These are phyloP conservation scores for Microcera coccophila DNA, from an alignment of 2,329 filamentous ascomycete genomes.

Conservation along the genomic window DNA sequence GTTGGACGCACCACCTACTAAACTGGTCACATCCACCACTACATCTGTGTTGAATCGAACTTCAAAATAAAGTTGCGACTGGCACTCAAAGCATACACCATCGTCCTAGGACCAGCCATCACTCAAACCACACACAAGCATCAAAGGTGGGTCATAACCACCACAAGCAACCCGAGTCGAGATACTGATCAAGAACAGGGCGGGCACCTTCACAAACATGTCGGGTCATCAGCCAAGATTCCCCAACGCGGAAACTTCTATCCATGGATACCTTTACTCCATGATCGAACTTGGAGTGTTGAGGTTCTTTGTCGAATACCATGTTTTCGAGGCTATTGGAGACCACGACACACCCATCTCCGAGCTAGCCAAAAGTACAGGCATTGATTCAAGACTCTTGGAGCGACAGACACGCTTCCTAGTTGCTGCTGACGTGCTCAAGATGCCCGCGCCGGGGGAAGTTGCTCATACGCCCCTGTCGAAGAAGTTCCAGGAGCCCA, in stretches of 20 bases:
- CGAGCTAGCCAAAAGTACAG: not conserved
- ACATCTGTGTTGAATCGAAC: no score
- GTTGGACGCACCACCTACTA: no score
- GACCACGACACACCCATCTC: conserved; percentile 1
- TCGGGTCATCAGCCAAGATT: no score
- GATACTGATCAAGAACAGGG: no score
- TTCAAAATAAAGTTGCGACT: no score
- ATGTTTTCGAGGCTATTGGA: not conserved
- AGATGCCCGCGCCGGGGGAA: not conserved
- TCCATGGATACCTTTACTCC: conserved; percentile 1
- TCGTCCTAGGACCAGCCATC: no score
- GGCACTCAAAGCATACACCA: no score
- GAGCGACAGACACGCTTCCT: not conserved
- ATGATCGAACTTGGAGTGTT: conserved; percentile 1
- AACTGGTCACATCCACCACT: no score
- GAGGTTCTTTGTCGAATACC: conserved; percentile 1
- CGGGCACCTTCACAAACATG: no score
- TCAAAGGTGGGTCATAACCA: no score
- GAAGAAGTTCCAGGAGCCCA: conserved; percentile 1
- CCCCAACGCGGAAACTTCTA: not conserved
- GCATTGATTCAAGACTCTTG: not conserved
- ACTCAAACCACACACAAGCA: no score
- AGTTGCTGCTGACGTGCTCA: not conserved
- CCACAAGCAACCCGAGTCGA: no score
- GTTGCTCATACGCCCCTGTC: not conserved